Evolutionary conservation across 352 stramenopile species (phyloP), one percentile per base, ranked within the genome.

Genomic region (Phytopythium helicoides): DNA sequence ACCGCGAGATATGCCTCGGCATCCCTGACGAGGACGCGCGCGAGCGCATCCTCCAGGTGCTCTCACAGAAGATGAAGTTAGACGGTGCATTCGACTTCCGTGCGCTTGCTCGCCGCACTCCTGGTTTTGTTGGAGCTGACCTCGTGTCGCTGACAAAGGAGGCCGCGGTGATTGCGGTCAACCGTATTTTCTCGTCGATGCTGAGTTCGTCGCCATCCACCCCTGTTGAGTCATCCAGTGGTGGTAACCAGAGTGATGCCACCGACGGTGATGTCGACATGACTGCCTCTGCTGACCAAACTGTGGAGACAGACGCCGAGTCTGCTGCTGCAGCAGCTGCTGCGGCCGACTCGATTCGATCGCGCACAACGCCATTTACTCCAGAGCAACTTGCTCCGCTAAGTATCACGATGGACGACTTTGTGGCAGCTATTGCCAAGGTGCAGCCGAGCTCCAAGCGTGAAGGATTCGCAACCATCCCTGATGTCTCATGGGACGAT

Each of bases 371-470:
- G 47, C 91, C 94, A 25, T 89, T 99, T 44, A 97, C 92, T 6
- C 21, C 78, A 16, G 80, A 91, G 37, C 82, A 98, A 57, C 79
- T 99, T 42, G 81, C 85, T 28, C 84, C 87, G 4, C 68, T 99
- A 21, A 95, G 85, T 66, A 92, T 99, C 33, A 97, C 82, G 33
- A 99, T 99, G 96, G 64, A 73, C 14, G 97, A 99, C 58, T 99
- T 99, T 72, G 64, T 98, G 18, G 60, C 74, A 38, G 97, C 97
- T 0, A 84, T 99, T 42, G 85, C 94, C 18, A 98, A 98, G 50
- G 97, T 99, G 9, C 96, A 99, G 74, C 97, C 97, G 23, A 98
- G 89, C 31, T 97, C 96, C 28, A 99, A 99, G 74, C 92, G 97
- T 37, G 97, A 99, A 69, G 97, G 97, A 56, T 99, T 99, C 73